These are phyloP conservation scores for Backusella macrospora DNA, from an alignment of 192 early-diverging fungal species.

Conservation along the genomic window DNA sequence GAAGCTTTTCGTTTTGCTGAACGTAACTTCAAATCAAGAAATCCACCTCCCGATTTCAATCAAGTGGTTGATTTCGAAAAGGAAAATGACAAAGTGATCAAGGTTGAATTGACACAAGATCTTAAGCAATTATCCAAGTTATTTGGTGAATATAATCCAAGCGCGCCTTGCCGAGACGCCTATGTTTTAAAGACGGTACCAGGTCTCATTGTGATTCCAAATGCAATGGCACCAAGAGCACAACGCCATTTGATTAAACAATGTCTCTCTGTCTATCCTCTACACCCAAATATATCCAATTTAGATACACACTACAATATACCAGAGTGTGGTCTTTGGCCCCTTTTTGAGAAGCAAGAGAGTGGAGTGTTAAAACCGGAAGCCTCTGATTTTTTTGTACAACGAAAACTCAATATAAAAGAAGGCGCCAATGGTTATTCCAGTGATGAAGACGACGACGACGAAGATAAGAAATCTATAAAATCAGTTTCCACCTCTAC, in stretches of 20 bases:
- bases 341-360: slow-evolving; percentile 46
- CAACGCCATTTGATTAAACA: slow-evolving; percentile 72
- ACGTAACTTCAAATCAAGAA: slow-evolving; percentile 58
- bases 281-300: slow-evolving; percentile 83
- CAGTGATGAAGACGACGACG: background rate
- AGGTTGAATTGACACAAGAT: slow-evolving; percentile 8
- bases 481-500: slow-evolving; percentile 33
- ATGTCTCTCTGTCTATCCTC: slow-evolving; percentile 74
- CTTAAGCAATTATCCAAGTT: slow-evolving; percentile 10
- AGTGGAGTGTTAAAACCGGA: slow-evolving; percentile 25
- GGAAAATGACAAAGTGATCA: slow-evolving; percentile 4
- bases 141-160: background rate
- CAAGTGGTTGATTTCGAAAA: slow-evolving; percentile 59
- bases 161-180: background rate
- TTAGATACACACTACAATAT: slow-evolving; percentile 85
- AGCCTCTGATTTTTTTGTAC: slow-evolving; percentile 33
- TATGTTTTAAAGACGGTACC: slow-evolving; percentile 6
- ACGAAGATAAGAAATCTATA: slow-evolving; percentile 38
- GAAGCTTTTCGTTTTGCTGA: slow-evolving; percentile 75
- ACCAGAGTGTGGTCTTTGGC: slow-evolving; percentile 64
- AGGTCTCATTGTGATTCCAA: slow-evolving; percentile 78
- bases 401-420: slow-evolving; percentile 6
- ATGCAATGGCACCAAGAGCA: slow-evolving; percentile 66
- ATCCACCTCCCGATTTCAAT: slow-evolving; percentile 52
- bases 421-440: background rate